Evolutionary conservation across 2,329 filamentous ascomycete genomes (phyloP), one percentile per base, ranked within the genome.

Genomic region (Claviceps quebecensis): DNA sequence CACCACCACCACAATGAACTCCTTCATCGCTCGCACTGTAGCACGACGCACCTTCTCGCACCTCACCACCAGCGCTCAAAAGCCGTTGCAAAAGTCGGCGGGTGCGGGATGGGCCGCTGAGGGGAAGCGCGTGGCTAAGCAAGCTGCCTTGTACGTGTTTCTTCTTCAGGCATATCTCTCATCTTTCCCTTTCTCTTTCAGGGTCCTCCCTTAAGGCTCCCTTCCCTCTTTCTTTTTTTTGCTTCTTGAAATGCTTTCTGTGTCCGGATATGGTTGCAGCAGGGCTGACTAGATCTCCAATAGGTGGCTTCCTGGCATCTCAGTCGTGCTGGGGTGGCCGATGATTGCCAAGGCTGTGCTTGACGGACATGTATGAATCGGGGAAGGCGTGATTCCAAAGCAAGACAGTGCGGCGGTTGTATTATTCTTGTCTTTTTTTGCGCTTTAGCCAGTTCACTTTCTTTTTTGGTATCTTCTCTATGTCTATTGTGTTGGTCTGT

Each of bases 261-360:
- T 11, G 29, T 11, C 1, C 1, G 3, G 3, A 43, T 8, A 43
- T 11, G 8, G 8, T 13, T 11, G 4, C 2, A 11, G 17, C 19
- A 11, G 4, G 7, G 11, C 41, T 43, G 41, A 43, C 19, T 14
- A 17, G 17, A 17, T 43, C 4, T 8, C 3, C 14, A 29, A 44
- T 48, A 69, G 67, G 36, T 69, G 67, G 60, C 58, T 63, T 52
- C 65, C 65, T 46, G 60, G 61, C 40, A 61, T 68, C 48, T 56
- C 55, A 43, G 45, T 64, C 44, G 52, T 68, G 22, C 60, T 69
- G 17, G 63, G 64, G 49, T 69, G 67, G 67, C 67, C 67, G 17
- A 50, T 59, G 5, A 54, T 59, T 22, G 61, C 60, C 54, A 54
- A 61, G 53, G 50, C 56, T 29, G 49, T 57, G 45, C 58, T 65